Evolutionary conservation across 192 early-diverging fungal species (phyloP), one percentile per base, ranked within the genome.

Genomic region (Entomortierella lignicola): DNA sequence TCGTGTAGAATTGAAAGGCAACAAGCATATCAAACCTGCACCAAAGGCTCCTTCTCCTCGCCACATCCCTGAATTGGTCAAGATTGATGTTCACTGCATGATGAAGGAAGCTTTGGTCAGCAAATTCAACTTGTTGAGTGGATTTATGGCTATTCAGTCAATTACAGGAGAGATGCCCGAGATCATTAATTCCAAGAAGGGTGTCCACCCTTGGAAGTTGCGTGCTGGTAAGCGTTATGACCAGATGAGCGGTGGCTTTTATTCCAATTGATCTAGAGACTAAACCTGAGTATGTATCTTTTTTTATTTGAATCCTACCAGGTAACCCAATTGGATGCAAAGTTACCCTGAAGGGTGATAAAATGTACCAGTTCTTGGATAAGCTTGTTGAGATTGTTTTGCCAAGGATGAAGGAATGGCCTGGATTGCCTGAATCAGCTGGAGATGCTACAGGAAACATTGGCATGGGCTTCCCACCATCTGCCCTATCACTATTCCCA

Each of bases 301-400:
- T 65, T 27, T 43, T 27, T 42, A 26, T 20, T 42, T 55, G 20
- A 6, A 32, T 44, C 23, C 41, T 55, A 25, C 34, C 11, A 75
- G 88, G 86, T 29, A 98, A 97, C 94, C 94, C 96, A 42, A 89
- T 98, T 44, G 93, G 93, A 31, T 93, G 92, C 81, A 91, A 91
- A 66, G 93, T 97, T 12, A 88, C 88, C 23, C 84, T 98, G 56
- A 87, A 86, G 43, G 96, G 96, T 53, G 89, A 92, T 43, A 85
- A 87, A 68, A 98, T 98, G 94, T 96, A 93, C 79, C 88, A 91
- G 62, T 99, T 99, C 77, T 71, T 99, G 67, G 98, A 99, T 83
- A 98, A 98, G 82, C 83, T 96, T 31, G 88, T 94, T 7, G 96
- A 98, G 81, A 88, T 94, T 34, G 95, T 99, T 20, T 75, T 99